Evolutionary conservation across 495 filamentous ascomycete genomes (phyloP).

Genomic region (Tuber indicum): DNA sequence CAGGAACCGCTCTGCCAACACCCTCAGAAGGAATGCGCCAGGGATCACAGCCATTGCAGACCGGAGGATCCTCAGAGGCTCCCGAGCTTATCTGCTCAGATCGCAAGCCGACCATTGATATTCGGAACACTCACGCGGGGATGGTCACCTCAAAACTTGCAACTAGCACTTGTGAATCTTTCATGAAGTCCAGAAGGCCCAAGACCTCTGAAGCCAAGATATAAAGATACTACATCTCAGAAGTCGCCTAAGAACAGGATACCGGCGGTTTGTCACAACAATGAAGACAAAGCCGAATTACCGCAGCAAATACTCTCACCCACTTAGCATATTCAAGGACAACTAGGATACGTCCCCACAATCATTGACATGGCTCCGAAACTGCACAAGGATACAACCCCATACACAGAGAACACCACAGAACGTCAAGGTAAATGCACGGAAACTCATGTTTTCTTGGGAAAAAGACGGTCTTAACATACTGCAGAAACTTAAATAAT

Average conservation of each 20-base stretch:
- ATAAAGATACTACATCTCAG: neutral
- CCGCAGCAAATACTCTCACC: neutral
- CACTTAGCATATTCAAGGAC: neutral
- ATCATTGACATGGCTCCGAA: neutral
- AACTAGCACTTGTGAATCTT: too few relatives aligned
- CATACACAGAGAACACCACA: too few relatives aligned
- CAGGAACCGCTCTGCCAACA: conserved; percentile 11
- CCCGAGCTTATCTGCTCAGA: too few relatives aligned
- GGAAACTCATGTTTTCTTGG: too few relatives aligned
- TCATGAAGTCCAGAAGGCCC: too few relatives aligned
- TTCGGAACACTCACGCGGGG: too few relatives aligned
- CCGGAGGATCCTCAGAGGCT: neutral
- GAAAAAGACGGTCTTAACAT: too few relatives aligned
- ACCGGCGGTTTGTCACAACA: neutral
- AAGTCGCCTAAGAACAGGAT: neutral
- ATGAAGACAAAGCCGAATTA: neutral
- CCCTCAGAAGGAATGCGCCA: conserved; percentile 11
- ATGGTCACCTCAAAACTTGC: too few relatives aligned
- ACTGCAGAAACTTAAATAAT: too few relatives aligned
- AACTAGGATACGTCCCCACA: neutral
- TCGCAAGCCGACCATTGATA: too few relatives aligned
- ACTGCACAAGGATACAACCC: neutral
- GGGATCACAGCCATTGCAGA: neutral
- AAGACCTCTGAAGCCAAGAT: neutral
- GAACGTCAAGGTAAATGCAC: too few relatives aligned